Evolutionary conservation across 768 basidiomycete species (phyloP), one percentile per base, ranked within the genome.

Genomic region (Sistotremastrum suecicum): DNA sequence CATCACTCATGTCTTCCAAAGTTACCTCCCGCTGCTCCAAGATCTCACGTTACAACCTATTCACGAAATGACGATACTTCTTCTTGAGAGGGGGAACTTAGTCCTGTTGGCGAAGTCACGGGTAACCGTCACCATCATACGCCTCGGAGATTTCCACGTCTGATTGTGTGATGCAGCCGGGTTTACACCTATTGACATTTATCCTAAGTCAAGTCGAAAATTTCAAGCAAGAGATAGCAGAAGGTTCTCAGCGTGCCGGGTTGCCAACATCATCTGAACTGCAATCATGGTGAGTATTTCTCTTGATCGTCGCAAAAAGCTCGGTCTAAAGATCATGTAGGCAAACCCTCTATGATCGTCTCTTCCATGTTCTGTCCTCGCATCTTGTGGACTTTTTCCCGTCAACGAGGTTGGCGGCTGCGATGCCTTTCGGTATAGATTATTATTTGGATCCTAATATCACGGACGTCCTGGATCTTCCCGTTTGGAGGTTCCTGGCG

Each of bases 401-500:
- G 1, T 95, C 94, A 3, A 80, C 83, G 11, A 80, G 90, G 44
- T 76, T 78, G 42, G 59, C 69, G 44, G 46, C 63, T 49, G 64
- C 44, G 60, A 74, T 53, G 63, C 65, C 52, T 20, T 34, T 37
- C 38, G 52, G 48, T 31, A 46, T 41, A 11, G 50, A 51, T 35
- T 32, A 38, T n/a, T 47, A 34, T 33, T 38, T 44, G n/a, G 33
- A 37, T 34, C 36, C 20, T 20, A 20, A 70, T 1, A 60, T 68
- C 30, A 70, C 72, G 33, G 83, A 85, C 58, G 68, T 74, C 48
- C 70, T 83, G 45, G 89, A 94, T 63, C 84, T 86, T 60, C 86
- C 84, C 9, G 85, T 89, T n/a, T 95, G 91, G 90, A 83, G 86
- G 58, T 87, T 91, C 70, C 73, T 95, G 34, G 87, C 90, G 5